phyloP scores from a whole-genome alignment of 371 early-diverging fungal species.

The Mortierella sp. region DNA sequence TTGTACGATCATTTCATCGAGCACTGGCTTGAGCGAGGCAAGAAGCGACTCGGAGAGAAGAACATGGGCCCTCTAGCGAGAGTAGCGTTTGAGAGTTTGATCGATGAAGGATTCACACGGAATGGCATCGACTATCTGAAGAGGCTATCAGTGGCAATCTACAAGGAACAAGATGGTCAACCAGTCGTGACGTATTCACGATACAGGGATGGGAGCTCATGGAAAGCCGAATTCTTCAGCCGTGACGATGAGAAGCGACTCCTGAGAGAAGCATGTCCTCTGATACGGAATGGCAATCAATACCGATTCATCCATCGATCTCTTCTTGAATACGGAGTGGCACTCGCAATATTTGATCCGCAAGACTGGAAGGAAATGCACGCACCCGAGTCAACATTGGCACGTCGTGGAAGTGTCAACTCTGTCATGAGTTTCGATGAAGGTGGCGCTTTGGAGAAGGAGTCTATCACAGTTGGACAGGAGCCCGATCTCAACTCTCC shows the following conservation, averaged over 20 bases:
- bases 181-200: conserved; percentile 4
- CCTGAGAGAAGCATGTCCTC: not conserved
- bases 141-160: not conserved
- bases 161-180: not conserved
- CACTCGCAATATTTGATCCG: conserved; percentile 1
- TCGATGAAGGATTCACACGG: not conserved
- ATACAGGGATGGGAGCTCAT: not conserved
- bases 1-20: conserved; percentile 11
- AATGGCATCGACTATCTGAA: not conserved
- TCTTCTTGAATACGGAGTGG: conserved; percentile 8
- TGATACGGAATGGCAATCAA: conserved; percentile 1
- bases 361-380: not conserved
- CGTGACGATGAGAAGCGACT: not conserved
- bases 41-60: not conserved
- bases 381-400: not conserved
- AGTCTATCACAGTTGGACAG: not conserved
- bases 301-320: conserved; percentile 22
- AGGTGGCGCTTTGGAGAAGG: not conserved
- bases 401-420: not conserved
- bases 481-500: not conserved
- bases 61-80: not conserved
- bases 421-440: not conserved
- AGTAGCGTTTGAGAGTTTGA: conserved; percentile 1
- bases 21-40: conserved; percentile 10
- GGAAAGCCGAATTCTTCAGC: conserved; percentile 12